These are phyloP conservation scores for Neurospora terricola DNA, from an alignment of 495 filamentous ascomycete species.

Conservation along the genomic window DNA sequence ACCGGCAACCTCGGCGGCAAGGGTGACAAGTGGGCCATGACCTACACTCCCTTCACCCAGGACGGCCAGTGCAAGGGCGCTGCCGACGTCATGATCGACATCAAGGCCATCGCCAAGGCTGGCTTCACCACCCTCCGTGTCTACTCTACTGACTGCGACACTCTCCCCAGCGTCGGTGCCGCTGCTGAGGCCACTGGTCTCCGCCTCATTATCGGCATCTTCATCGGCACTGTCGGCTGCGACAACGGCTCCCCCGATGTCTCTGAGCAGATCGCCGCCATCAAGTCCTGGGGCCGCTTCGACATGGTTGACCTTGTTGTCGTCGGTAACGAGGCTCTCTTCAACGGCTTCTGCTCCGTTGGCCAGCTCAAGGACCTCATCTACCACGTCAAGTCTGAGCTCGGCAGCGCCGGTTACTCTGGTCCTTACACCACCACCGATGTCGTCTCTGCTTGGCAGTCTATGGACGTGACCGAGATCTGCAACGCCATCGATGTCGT, in stretches of 20 bases:
- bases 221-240: slow-evolving; percentile 57
- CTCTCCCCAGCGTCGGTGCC: slow-evolving; percentile 61
- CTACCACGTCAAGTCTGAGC: slow-evolving; percentile 36
- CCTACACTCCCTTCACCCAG: slow-evolving; percentile 75
- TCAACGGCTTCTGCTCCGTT: slow-evolving; percentile 54
- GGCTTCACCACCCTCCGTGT: slow-evolving; percentile 78
- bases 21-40: slow-evolving; percentile 70
- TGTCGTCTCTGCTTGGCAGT: slow-evolving; percentile 56
- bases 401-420: slow-evolving; percentile 63
- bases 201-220: slow-evolving; percentile 77
- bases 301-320: slow-evolving; percentile 66
- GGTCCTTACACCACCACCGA: slow-evolving; percentile 80
- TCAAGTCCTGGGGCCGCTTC: slow-evolving; percentile 68
- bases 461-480: slow-evolving; percentile 48
- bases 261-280: slow-evolving; percentile 57
- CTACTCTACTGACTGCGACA: slow-evolving; percentile 86
- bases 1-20: slow-evolving; percentile 29
- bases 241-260: slow-evolving; percentile 38
- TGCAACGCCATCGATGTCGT: slow-evolving; percentile 69
- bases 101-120: slow-evolving; percentile 55
- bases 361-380: slow-evolving; percentile 60
- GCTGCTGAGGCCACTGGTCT: slow-evolving; percentile 53
- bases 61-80: slow-evolving; percentile 57
- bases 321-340: slow-evolving; percentile 83
- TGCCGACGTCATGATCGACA: slow-evolving; percentile 50